Evolutionary conservation across 129 eudicot species (phyloP).

Genomic region (Artemisia argyi): DNA sequence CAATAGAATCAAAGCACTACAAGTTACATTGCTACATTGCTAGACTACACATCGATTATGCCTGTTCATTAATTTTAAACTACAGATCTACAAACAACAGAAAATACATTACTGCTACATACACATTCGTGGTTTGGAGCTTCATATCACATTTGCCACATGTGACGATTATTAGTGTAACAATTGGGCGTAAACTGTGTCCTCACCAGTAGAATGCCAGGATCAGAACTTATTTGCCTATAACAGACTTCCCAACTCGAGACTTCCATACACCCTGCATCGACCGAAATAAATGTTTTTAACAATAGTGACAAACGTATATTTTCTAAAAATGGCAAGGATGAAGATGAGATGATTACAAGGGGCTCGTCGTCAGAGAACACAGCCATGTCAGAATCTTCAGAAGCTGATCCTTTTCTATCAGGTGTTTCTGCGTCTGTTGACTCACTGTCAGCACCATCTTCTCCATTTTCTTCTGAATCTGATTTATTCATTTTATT

Average conservation of each 20-base stretch:
- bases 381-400: slow-evolving; percentile 31
- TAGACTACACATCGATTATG: slow-evolving; percentile 26
- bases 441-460: slow-evolving; percentile 26
- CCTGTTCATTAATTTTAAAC: slow-evolving; percentile 28
- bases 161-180: slow-evolving; percentile 32
- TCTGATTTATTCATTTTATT: slow-evolving; percentile 31
- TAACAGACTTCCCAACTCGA: slow-evolving; percentile 48
- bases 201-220: not conserved
- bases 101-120: slow-evolving; percentile 27
- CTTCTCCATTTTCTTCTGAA: slow-evolving; percentile 31
- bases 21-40: slow-evolving; percentile 26
- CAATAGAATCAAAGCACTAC: slow-evolving; percentile 10
- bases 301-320: not conserved
- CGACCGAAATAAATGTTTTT: not conserved
- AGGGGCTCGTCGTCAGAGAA: slow-evolving; percentile 72
- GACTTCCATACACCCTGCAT: slow-evolving; percentile 72
- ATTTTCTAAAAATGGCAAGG: slow-evolving; percentile 3
- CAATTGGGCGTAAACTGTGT: slow-evolving; percentile 19
- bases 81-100: slow-evolving; percentile 32
- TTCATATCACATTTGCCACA: slow-evolving; percentile 13
- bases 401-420: slow-evolving; percentile 23
- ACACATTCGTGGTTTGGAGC: slow-evolving; percentile 10
- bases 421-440: slow-evolving; percentile 27
- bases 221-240: slow-evolving; percentile 36
- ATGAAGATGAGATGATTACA: slow-evolving; percentile 36